Evolutionary conservation across 2,329 filamentous ascomycete species (phyloP).

Genomic region (Volutella citrinella): DNA sequence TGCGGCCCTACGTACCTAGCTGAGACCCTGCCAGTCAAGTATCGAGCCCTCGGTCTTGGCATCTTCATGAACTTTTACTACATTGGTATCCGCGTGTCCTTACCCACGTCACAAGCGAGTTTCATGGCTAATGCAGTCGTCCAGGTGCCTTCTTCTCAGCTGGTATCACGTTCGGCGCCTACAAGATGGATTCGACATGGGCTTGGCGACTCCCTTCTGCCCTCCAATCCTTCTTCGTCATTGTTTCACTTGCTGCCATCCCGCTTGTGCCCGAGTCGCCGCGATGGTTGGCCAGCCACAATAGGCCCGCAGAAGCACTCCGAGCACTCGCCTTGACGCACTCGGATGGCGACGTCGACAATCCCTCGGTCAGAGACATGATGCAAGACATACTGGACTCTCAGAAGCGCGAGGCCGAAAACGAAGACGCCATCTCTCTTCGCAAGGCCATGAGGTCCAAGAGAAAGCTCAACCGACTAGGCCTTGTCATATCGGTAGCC

Average conservation of each 20-base stretch:
- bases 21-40: constrained; percentile 42
- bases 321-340: constrained; percentile 40
- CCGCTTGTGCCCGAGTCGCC: constrained; percentile 41
- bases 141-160: constrained; percentile 45
- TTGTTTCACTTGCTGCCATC: constrained; percentile 23
- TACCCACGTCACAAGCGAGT: too few species aligned
- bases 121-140: too few species aligned
- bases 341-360: constrained; percentile 41
- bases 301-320: constrained; percentile 38
- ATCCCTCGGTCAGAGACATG: too few species aligned
- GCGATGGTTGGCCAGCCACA: constrained; percentile 42
- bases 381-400: too few species aligned
- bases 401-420: too few species aligned
- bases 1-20: constrained; percentile 45
- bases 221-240: constrained; percentile 27
- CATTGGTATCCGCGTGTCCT: too few species aligned
- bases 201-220: constrained; percentile 32
- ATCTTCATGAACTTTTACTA: constrained; percentile 6
- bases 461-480: too few species aligned
- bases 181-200: constrained; percentile 30
- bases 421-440: too few species aligned
- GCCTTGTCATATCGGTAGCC: too few species aligned
- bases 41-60: constrained; percentile 15
- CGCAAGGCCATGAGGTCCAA: too few species aligned
- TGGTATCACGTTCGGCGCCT: constrained; percentile 38